A percentile compares a stretch with the other conserved stretches of the same genome.
These are phyloP conservation scores for Geotrichum europaeum DNA, from an alignment of 1,139 yeast genomes.

Conservation along the genomic window DNA sequence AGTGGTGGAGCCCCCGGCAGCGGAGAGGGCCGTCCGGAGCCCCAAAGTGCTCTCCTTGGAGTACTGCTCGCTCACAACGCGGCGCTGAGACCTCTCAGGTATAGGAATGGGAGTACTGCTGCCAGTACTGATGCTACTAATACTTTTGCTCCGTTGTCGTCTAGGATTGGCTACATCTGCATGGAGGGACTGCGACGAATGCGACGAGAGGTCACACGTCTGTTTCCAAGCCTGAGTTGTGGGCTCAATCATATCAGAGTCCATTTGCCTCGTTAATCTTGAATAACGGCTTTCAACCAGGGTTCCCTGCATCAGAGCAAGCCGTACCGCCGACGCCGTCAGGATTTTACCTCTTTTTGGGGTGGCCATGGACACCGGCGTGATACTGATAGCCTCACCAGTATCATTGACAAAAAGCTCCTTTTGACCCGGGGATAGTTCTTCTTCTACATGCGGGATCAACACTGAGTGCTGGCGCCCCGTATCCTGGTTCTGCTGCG, in stretches of 20 bases:
- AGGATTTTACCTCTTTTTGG: not conserved
- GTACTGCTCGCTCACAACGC: not conserved
- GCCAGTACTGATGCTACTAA: not conserved
- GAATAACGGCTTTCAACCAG: not conserved
- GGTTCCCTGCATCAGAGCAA: not conserved
- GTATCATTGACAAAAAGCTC: not conserved
- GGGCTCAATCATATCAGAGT: not conserved
- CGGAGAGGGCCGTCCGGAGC: not conserved
- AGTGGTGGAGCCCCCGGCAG: not conserved
- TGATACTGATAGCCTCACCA: constrained; percentile 6
- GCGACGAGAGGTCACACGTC: not conserved
- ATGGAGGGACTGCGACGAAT: not conserved
- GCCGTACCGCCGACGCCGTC: not conserved
- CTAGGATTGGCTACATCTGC: not conserved
- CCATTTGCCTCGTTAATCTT: not conserved
- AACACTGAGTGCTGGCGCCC: not conserved
- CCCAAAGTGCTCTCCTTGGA: not conserved
- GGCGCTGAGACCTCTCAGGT: not conserved
- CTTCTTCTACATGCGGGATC: not conserved
- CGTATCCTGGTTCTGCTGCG: not conserved
- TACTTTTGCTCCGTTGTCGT: not conserved
- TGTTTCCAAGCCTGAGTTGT: not conserved
- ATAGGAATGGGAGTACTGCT: not conserved
- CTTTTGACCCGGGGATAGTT: not conserved
- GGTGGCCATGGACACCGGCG: constrained; percentile 1